Evolutionary conservation across 495 filamentous ascomycete genomes (phyloP), one percentile per base, ranked within the genome.

Genomic region (Cairneyella variabilis): DNA sequence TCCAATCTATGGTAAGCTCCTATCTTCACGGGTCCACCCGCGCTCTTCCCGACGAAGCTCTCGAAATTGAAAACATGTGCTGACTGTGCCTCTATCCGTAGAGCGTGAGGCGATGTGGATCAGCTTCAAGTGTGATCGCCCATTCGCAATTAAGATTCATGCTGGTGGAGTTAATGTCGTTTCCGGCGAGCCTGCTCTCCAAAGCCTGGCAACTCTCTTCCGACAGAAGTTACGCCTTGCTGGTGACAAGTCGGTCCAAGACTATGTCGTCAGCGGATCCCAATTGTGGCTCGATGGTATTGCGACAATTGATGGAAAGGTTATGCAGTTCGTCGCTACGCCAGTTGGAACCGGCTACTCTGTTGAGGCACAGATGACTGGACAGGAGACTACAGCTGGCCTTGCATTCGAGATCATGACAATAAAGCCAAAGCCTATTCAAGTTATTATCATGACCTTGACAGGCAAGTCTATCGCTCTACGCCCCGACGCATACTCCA

Each of bases 231-330:
- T 16, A 2, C 18, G 26, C 17, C 14, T 37, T 2, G 4, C 26
- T 12, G 7, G 22, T 17, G 39, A 22, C 4, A 42, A 38, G 39
- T 9, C 25, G 10, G 21, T 34, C 0, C 76, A 75, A 53, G 74
- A 80, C 42, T 78, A 79, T 51, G 41, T 80, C 2, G 70, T 78
- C 11, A 59, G 64, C 10, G 71, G 72, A 2, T 22, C 41, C 0
- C 77, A 80, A 54, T 57, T 18, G 2, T 76, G 71, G 74, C 59
- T 81, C 0, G 73, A 79, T 43, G 77, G 77, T 7, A 65, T 77
- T 37, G 66, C 53, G 8, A 60, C 39, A 16, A 58, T 30, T 34
- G 61, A 51, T 12, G 69, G 69, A 3, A 48, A 60, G 12, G 70
- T 67, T 16, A 62, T 57, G 21, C 72, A 76, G 47, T 76, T 76